A percentile compares a stretch with the other conserved stretches of the same genome.
Conservation (phyloP, 2,329 filamentous ascomycete species). For the Curvularia hawaiiensis region DNA sequence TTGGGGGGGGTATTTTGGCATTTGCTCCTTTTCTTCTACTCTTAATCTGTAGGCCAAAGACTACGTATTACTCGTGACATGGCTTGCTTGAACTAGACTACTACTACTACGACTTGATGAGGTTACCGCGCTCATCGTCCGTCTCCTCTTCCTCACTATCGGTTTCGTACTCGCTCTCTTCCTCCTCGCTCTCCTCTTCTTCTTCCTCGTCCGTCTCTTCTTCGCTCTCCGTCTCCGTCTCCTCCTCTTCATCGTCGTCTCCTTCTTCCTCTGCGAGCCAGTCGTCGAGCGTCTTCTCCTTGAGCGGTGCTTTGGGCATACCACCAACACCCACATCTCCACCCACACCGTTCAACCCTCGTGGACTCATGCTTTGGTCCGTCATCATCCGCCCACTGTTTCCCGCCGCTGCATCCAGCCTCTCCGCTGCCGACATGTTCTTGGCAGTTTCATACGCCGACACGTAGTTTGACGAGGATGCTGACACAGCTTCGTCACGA, state of each 20-base stretch:
- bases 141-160: conserved; percentile 10
- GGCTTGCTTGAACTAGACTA: background rate
- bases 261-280: conserved; percentile 77
- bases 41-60: background rate
- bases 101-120: conserved; percentile 36
- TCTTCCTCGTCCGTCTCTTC: conserved; percentile 64
- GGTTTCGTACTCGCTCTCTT: conserved; percentile 28
- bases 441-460: conserved; percentile 41
- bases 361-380: conserved; percentile 44
- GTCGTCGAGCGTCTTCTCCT: conserved; percentile 85
- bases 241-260: conserved; percentile 49
- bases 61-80: background rate
- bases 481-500: conserved; percentile 59
- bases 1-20: background rate
- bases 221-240: conserved; percentile 60
- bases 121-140: conserved; percentile 28
- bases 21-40: background rate
- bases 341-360: conserved; percentile 57
- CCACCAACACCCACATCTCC: conserved; percentile 16
- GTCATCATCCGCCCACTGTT: conserved; percentile 41
- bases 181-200: conserved; percentile 35
- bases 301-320: conserved; percentile 38
- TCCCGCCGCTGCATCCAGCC: conserved; percentile 63
- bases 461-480: conserved; percentile 39
- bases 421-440: conserved; percentile 64